Evolutionary conservation across 2,329 filamentous ascomycete genomes (phyloP).

Genomic region (Huntiella moniliformis): DNA sequence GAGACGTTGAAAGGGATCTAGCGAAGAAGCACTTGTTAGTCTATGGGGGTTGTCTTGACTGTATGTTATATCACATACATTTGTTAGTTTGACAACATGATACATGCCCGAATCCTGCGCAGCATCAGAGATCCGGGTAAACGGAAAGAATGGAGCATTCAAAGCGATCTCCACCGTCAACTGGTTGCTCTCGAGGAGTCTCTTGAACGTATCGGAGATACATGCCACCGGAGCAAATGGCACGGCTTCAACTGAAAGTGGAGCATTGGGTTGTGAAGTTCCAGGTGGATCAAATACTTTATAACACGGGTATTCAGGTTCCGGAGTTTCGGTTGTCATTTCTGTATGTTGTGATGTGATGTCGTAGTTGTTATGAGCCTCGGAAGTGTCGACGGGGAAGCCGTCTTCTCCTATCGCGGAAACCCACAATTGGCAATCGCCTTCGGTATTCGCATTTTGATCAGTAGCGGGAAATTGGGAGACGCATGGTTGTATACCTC

Average conservation of each 20-base stretch:
- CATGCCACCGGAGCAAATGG: neutral
- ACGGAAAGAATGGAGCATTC: constrained; percentile 25
- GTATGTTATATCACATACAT: constrained; percentile 21
- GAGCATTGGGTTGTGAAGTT: neutral
- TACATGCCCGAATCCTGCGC: constrained; percentile 16
- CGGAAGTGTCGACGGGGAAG: neutral
- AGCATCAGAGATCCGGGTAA: constrained; percentile 22
- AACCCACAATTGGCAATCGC: neutral
- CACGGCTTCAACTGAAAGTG: neutral
- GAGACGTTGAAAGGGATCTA: constrained; percentile 38
- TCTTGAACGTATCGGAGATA: neutral
- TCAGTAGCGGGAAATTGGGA: neutral
- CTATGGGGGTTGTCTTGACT: too few species aligned
- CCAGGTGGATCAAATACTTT: neutral
- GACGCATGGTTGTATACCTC: neutral
- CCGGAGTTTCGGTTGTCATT: too few species aligned
- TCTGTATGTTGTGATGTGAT: neutral
- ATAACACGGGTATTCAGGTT: neutral
- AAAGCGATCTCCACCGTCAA: constrained; percentile 17
- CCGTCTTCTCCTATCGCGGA: neutral
- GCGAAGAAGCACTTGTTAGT: neutral
- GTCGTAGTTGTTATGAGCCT: neutral
- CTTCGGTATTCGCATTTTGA: neutral
- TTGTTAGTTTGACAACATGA: constrained; percentile 31
- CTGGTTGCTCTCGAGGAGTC: neutral